phyloP scores from a whole-genome alignment of 345 rosid genomes.

The Brassica incana region DNA sequence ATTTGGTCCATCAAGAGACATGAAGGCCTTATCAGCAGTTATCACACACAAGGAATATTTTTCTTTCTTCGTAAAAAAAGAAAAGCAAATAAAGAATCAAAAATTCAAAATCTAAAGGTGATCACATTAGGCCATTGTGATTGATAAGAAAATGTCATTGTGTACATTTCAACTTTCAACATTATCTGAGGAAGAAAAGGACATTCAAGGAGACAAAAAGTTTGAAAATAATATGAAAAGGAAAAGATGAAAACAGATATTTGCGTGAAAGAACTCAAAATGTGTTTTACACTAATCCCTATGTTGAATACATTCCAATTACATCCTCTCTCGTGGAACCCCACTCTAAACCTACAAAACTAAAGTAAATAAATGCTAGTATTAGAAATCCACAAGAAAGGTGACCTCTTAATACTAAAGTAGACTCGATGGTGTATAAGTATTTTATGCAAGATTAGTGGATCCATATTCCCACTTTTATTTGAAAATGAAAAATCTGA shows the following conservation, averaged over 20 bases:
- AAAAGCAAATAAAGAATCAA: conserved; percentile 19
- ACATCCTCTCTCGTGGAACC: conserved; percentile 20
- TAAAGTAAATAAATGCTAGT: background rate
- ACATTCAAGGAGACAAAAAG: conserved; percentile 42
- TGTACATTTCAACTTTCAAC: conserved; percentile 23
- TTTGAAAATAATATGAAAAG: conserved; percentile 23
- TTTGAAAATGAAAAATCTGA: background rate
- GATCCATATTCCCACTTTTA: conserved; percentile 14
- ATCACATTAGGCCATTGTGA: conserved; percentile 1
- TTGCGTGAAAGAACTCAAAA: conserved; percentile 28
- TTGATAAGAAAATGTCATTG: conserved; percentile 9
- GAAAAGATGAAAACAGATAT: background rate
- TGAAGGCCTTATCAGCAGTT: background rate
- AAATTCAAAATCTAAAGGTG: conserved; percentile 28
- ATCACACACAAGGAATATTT: conserved; percentile 14
- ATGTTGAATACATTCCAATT: conserved; percentile 28
- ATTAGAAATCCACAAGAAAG: background rate
- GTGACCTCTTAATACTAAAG: background rate
- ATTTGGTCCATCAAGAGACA: background rate
- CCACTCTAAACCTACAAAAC: conserved; percentile 19
- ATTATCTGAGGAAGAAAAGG: conserved; percentile 29
- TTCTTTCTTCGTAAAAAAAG: conserved; percentile 21
- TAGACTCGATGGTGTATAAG: background rate
- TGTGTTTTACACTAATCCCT: conserved; percentile 40
- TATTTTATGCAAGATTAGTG: conserved; percentile 15